Percentiles rank a stretch among this genome's conserved stretches.
Evolutionary conservation across 352 stramenopile genomes (phyloP).

Genomic region (Blastocystis sp.): DNA sequence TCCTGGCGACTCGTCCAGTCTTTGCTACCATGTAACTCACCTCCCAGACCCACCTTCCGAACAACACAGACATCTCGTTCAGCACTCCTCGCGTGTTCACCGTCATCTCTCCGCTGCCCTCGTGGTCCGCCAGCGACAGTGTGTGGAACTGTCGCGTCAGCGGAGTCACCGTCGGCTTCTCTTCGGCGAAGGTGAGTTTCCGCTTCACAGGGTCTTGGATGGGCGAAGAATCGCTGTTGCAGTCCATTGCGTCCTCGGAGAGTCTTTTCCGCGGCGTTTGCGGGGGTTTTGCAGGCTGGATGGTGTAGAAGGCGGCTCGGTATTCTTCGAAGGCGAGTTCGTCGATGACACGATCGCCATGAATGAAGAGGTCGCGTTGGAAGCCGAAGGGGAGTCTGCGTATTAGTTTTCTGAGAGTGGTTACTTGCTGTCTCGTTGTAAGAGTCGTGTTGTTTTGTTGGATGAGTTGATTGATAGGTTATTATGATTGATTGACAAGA

Average conservation of each 20-base stretch:
- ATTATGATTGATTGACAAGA: too few species aligned
- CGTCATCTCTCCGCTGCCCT: neutral
- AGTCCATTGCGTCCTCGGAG: neutral
- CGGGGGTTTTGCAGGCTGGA: neutral
- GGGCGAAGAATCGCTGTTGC: neutral
- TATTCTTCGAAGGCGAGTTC: conserved; percentile 37
- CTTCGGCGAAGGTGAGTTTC: neutral
- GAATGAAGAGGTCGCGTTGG: neutral
- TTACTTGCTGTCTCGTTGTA: conserved; percentile 5
- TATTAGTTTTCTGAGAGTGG: neutral
- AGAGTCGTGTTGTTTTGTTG: neutral
- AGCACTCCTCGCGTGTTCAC: conserved; percentile 38
- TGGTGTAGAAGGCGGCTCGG: neutral
- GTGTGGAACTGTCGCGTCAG: neutral
- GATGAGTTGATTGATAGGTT: neutral
- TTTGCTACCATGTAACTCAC: neutral
- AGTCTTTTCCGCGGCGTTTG: neutral
- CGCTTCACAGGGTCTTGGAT: neutral
- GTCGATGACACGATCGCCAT: neutral
- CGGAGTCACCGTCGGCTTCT: neutral
- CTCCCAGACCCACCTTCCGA: conserved; percentile 15
- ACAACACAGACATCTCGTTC: conserved; percentile 43
- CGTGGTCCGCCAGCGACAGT: neutral
- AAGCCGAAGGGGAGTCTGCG: conserved; percentile 11
- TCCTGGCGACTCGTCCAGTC: conserved; percentile 30